Percentiles rank a stretch among this genome's conserved stretches.
phyloP scores from a whole-genome alignment of 2,329 filamentous ascomycete species.

The Ciborinia camelliae region DNA sequence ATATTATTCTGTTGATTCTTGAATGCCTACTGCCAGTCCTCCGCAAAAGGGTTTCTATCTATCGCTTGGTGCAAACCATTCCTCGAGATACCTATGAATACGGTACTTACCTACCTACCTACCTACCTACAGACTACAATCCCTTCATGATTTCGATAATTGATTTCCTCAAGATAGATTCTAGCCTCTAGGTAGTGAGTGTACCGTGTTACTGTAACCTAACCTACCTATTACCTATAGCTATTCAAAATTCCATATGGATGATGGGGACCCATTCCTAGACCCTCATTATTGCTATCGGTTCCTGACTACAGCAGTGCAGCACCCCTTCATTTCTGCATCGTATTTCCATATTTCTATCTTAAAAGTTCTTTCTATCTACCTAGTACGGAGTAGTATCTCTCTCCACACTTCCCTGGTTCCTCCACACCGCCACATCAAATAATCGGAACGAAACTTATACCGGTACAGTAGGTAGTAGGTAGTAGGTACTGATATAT shows the following conservation, averaged over 20 bases:
- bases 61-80: background rate
- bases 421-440: constrained; percentile 11
- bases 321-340: constrained; percentile 1
- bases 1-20: background rate
- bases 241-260: too few species aligned
- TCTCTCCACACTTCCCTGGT: constrained; percentile 11
- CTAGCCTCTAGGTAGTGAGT: too few species aligned
- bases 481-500: too few species aligned
- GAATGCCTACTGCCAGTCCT: background rate
- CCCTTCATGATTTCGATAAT: background rate
- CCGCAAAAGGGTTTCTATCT: background rate
- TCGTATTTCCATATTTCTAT: constrained; percentile 5
- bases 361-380: too few species aligned
- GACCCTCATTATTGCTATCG: background rate
- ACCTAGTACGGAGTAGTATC: too few species aligned
- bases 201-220: too few species aligned
- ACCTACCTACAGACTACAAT: too few species aligned
- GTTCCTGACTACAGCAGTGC: constrained; percentile 5
- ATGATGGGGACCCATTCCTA: background rate
- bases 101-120: too few species aligned
- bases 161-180: background rate
- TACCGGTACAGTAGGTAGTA: too few species aligned
- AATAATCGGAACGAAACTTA: background rate
- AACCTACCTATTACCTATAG: background rate
- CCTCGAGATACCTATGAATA: background rate